Base-by-base conservation (phyloP, 2,329 filamentous ascomycete species). In the Xylaria hypoxylon region DNA sequence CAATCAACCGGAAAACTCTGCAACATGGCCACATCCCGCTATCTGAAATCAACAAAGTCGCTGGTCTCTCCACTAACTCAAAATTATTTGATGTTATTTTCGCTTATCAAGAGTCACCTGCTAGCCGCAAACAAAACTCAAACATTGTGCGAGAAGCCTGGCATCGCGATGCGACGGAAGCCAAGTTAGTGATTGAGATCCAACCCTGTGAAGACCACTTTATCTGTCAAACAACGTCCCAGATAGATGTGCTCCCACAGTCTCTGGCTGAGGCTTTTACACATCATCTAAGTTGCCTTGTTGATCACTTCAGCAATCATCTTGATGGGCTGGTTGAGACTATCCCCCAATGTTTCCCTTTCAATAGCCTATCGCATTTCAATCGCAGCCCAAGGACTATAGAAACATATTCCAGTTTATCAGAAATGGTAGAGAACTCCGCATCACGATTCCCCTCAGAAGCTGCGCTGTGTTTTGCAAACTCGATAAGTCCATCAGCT, bases 51-150 rank as follows among this genome's bases (percentile, higher is more conserved):
- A 90, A 88, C 73, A 87, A 86, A 70, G 78, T 85, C 1, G 86
- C 85, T 2, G 85, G 84, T 0, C 67, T 90, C 0, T 79, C 83
- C 31, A 82, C 87, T 0, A 81, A 84, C 0, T 83, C 87, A 44
- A 79, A 80, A 1, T 78, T 97, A 0, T 97, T 95, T 71, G 92
- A 97, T 71, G 85, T 90, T 0, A 81, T 97, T 0, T 90, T 97
- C 72, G 89, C 94, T 0, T 97, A 94, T 83, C 94, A 97, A 72
- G 90, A 97, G 74, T 91, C 90, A 0, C 80, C 91, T 1, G 79
- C 81, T 74, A 80, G 72, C 71, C 73, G 68, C 28, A 57, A 58
- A 47, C 19, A 68, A 33, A 35, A 48, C 0, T 66, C 69, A 1
- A 71, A 77, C 2, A 40, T 76, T 2, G 80, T 95, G 0, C 77